Evolutionary conservation across 805 yeast species (phyloP), one percentile per base, ranked within the genome.

Genomic region (Torulaspora franciscae): DNA sequence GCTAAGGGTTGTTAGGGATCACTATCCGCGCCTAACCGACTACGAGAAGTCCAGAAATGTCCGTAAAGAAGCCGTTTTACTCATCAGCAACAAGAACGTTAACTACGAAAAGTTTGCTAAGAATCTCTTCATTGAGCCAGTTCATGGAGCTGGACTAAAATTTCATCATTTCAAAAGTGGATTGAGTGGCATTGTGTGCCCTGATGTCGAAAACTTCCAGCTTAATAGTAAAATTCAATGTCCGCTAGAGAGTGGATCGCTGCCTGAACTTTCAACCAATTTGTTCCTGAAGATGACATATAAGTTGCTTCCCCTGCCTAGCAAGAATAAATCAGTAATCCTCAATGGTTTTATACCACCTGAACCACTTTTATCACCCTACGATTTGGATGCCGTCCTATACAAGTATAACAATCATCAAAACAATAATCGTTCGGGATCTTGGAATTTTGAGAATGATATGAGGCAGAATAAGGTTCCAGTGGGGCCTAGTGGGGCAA

Each of bases 331-430:
- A 61, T 83, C 95, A 1, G 85, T 93, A 84, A 69, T 91, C 17
- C 64, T 91, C 51, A 84, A 81, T 37, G 97, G 97, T 0, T 87
- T 71, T 58, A 78, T 80, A 48, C 75, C 88, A 4, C 83, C 80
- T 47, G 67, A 68, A 28, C 71, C 73, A 14, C 81, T 81, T 6
- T 68, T 91, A 37, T 79, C 79, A 4, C 77, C 76, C 32, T 83
- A 81, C 38, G 97, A 90, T 55, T 76, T 73, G 45, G 87, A 83
- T 50, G 67, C 74, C 8, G 70, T 87, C 10, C 57, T 73, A 26
- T 75, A 79, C 54, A 79, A 78, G 29, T 61, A 65, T 45, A 66
- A 69, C 38, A 62, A 65, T 28, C 65, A 72, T 9, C 51, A 61
- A 42, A 64, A 68, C 46, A 58, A 62, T 40, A 42, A 53, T 17